These are phyloP conservation scores for Platanthera guangdongensis DNA, from an alignment of 106 monocot genomes.

Conservation along the genomic window DNA sequence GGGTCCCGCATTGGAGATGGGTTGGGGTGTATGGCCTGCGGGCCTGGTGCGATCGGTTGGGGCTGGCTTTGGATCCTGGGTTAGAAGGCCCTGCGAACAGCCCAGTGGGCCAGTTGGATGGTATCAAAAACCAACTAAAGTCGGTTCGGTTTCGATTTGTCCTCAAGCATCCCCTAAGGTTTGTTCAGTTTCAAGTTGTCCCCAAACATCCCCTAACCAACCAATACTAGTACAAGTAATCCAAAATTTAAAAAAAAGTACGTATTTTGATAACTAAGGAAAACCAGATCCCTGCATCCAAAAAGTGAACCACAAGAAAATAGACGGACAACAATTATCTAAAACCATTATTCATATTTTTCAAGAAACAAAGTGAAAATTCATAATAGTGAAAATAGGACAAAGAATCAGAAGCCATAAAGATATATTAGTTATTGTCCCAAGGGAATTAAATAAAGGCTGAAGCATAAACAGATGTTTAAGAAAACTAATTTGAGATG, in stretches of 20 bases:
- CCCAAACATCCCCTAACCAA: too few relatives aligned
- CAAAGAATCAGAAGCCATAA: not conserved
- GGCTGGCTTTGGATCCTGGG: too few relatives aligned
- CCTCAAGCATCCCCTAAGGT: too few relatives aligned
- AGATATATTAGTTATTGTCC: not conserved
- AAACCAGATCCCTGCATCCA: not conserved
- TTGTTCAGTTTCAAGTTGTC: too few relatives aligned
- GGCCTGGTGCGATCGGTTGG: too few relatives aligned
- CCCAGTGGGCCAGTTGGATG: too few relatives aligned
- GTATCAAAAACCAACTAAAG: too few relatives aligned
- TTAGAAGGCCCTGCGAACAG: too few relatives aligned
- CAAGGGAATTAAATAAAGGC: not conserved
- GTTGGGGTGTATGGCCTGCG: too few relatives aligned
- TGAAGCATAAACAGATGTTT: not conserved
- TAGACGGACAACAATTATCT: not conserved
- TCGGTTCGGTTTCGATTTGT: too few relatives aligned
- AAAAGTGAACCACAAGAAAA: not conserved
- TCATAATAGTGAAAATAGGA: not conserved
- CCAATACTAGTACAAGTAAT: too few relatives aligned
- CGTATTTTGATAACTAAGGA: not conserved
- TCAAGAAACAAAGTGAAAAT: not conserved
- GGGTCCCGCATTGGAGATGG: too few relatives aligned
- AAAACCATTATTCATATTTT: not conserved
- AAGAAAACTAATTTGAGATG: not conserved
- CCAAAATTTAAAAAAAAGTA: not conserved